Evolutionary conservation across 768 basidiomycete genomes (phyloP).

Genomic region (Galerina marginata): DNA sequence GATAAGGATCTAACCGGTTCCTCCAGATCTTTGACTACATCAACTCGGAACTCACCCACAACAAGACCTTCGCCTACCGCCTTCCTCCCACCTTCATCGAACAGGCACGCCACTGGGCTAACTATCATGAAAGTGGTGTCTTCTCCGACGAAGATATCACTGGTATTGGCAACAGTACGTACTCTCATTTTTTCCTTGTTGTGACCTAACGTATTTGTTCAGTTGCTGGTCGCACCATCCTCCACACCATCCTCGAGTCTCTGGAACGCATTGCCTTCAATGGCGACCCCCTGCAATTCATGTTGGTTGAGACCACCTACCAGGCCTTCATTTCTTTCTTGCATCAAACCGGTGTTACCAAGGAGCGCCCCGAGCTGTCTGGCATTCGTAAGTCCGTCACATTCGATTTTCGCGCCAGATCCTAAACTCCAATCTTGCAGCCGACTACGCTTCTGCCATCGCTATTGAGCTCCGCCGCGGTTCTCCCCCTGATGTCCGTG

Average conservation of each 20-base stretch:
- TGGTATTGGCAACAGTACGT: slow-evolving; percentile 82
- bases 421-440: slow-evolving; percentile 40
- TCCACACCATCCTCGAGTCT: slow-evolving; percentile 72
- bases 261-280: slow-evolving; percentile 82
- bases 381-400: slow-evolving; percentile 62
- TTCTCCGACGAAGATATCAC: slow-evolving; percentile 67
- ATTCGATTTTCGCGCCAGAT: not conserved
- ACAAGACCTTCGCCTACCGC: slow-evolving; percentile 79
- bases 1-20: slow-evolving; percentile 12
- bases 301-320: slow-evolving; percentile 82
- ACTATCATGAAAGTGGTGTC: slow-evolving; percentile 80
- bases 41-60: slow-evolving; percentile 77
- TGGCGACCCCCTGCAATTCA: slow-evolving; percentile 79
- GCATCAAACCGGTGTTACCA: slow-evolving; percentile 70
- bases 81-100: slow-evolving; percentile 81
- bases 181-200: not conserved
- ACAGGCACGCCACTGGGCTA: slow-evolving; percentile 74
- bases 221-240: slow-evolving; percentile 85
- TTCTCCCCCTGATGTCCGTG: slow-evolving; percentile 74
- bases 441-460: slow-evolving; percentile 74
- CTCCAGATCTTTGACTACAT: slow-evolving; percentile 77
- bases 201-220: not conserved
- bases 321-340: slow-evolving; percentile 92
- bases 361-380: slow-evolving; percentile 61
- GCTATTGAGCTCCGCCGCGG: slow-evolving; percentile 82